Evolutionary conservation across 345 rosid species (phyloP), one percentile per base, ranked within the genome.

Genomic region (Salix dunnii): DNA sequence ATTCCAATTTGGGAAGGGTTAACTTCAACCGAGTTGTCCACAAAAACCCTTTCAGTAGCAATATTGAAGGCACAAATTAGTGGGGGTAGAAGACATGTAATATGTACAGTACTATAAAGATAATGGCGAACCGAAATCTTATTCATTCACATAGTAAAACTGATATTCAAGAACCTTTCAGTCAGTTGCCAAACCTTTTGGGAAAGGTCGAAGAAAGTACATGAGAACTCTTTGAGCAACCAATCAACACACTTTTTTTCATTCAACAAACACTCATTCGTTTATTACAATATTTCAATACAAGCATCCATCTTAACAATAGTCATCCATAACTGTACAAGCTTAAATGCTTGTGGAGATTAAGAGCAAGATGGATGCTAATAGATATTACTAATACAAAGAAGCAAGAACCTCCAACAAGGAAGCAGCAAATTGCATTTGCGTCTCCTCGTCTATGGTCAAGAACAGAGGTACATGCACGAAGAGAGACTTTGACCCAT

Each of bases 391-490:
- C 89, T 81, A 81, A 83, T 72, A 84, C 73, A 90, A 62, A 64
- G 98, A 88, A 82, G 91, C 85, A 65, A 96, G 91, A 80, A 88
- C 99, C 90, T 93, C 99, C 87, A 95, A 84, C 84, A 95, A 90
- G 82, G 97, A 87, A 86, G 90, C 90, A 11, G 90, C 86, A 71
- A 96, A 92, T 74, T 85, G 89, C 99, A 96, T 93, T 81, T 96
- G 99, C 51, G 96, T 92, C 65, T 93, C 98, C 85, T 92, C 89
- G 2, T 96, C 88, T 69, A 96, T 86, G 62, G 99, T 88, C 77
- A 89, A 78, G 89, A 96, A 96, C 67, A 96, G 97, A 48, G 99
- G 99, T 67, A 96, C 95, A 46, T 96, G 99, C 71, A 93, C 98
- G 78, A 96, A 96, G 62, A 96, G 92, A 35, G 99, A 89, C 77